Percentiles rank a stretch among this genome's conserved stretches.
These are phyloP conservation scores for Marchantia paleacea DNA, from an alignment of 225 moss, liverwort and hornwort genomes.

Conservation along the genomic window DNA sequence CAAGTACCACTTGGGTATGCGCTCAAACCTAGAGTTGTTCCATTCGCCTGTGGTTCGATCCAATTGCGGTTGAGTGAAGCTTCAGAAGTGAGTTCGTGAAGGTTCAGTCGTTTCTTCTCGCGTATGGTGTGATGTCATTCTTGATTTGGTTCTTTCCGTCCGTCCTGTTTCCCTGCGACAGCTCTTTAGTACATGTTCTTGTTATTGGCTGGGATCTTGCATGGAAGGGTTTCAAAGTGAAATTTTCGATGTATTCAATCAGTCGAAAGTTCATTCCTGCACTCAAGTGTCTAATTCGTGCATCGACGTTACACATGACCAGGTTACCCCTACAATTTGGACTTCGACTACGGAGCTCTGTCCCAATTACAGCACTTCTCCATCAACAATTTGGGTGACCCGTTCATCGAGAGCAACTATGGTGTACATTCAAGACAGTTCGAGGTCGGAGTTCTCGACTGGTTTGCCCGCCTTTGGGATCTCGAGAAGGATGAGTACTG, in stretches of 20 bases:
- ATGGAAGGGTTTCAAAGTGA: no score
- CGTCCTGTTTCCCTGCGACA: no score
- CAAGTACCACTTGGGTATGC: conserved; percentile 79
- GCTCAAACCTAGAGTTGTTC: background rate
- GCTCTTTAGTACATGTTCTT: no score
- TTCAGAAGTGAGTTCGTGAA: background rate
- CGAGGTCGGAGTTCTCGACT: conserved; percentile 98
- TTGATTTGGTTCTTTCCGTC: background rate
- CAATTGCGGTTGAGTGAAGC: background rate
- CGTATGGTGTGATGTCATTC: background rate
- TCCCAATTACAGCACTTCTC: conserved; percentile 95
- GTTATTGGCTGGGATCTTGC: no score
- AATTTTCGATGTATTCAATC: no score
- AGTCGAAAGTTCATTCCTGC: no score
- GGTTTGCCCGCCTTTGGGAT: conserved; percentile 99
- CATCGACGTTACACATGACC: background rate
- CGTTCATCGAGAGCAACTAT: conserved; percentile 97
- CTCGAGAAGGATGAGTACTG: conserved; percentile 88
- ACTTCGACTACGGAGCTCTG: conserved; percentile 92
- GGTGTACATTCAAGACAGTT: conserved; percentile 96
- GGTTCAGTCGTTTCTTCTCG: background rate
- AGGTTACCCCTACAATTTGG: conserved; percentile 97
- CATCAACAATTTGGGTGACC: conserved; percentile 91
- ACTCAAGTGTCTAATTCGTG: no score
- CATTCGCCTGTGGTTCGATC: background rate